Conservation (phyloP, 805 yeast genomes). For the Saccharomycopsis synnaedendra region DNA sequence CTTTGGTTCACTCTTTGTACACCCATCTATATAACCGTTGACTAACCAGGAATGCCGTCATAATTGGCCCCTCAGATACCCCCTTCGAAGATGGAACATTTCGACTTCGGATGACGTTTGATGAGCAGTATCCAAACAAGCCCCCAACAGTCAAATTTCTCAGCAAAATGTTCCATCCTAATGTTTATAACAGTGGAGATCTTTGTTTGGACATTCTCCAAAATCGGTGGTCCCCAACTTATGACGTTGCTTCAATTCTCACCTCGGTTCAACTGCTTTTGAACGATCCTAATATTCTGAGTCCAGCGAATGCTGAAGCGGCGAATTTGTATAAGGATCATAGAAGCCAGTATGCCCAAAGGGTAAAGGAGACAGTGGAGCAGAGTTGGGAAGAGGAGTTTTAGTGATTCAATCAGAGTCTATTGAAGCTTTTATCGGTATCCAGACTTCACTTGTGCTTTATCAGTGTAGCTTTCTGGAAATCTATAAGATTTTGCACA, state of each 20-base stretch:
- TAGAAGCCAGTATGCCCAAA: constrained; percentile 78
- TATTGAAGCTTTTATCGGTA: too few relatives aligned
- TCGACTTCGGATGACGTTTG: constrained; percentile 74
- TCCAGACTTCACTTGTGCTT: too few relatives aligned
- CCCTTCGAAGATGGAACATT: constrained; percentile 98
- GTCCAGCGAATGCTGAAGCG: constrained; percentile 97
- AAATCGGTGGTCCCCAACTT: constrained; percentile 97
- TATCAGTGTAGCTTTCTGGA: too few relatives aligned
- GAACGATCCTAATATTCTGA: constrained; percentile 92
- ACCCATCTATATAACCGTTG: too few relatives aligned
- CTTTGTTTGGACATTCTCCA: constrained; percentile 92
- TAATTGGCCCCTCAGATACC: constrained; percentile 94
- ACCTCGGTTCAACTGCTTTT: constrained; percentile 86
- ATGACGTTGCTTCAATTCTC: constrained; percentile 90
- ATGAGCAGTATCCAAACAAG: constrained; percentile 95
- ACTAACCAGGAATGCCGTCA: constrained; percentile 66
- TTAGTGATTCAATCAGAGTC: constrained; percentile 19
- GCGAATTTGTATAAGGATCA: constrained; percentile 93
- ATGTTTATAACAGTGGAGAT: constrained; percentile 92
- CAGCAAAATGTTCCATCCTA: constrained; percentile 95
- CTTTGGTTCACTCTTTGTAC: too few relatives aligned
- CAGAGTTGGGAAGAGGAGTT: constrained; percentile 80
- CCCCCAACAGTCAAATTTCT: constrained; percentile 90
- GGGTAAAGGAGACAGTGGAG: constrained; percentile 93
- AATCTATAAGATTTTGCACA: too few relatives aligned